phyloP scores from a whole-genome alignment of 1,284 basidiomycete genomes.

The Ceratobasidium sp. region DNA sequence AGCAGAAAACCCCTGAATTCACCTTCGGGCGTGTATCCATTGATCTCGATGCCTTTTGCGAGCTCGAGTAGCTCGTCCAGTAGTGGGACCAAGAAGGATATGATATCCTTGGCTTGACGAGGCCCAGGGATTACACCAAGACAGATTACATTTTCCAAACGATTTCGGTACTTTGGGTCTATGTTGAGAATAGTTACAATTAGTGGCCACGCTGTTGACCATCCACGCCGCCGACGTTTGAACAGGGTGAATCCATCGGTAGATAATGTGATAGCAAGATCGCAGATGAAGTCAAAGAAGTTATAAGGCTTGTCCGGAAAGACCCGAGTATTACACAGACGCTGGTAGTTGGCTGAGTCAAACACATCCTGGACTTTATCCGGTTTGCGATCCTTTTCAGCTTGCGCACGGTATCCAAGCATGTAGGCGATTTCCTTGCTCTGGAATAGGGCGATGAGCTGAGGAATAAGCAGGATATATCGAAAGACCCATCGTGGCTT shows the following conservation, averaged over 20 bases:
- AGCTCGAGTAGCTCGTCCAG: constrained; percentile 37
- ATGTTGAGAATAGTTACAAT: constrained; percentile 46
- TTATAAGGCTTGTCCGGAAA: constrained; percentile 25
- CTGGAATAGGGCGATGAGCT: constrained; percentile 57
- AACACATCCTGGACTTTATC: constrained; percentile 37
- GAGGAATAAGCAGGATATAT: constrained; percentile 58
- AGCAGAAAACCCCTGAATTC: too few relatives aligned
- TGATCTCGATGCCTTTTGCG: constrained; percentile 26
- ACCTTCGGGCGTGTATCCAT: too few relatives aligned
- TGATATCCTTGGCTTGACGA: constrained; percentile 33
- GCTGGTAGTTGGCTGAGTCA: constrained; percentile 31
- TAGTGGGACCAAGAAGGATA: constrained; percentile 46
- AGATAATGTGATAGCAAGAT: constrained; percentile 42
- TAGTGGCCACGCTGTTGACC: constrained; percentile 41
- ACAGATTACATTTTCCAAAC: constrained; percentile 39
- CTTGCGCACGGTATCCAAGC: constrained; percentile 51
- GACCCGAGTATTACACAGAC: constrained; percentile 21
- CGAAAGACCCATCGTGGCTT: constrained; percentile 53
- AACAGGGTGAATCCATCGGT: constrained; percentile 45
- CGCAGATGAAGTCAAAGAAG: constrained; percentile 19
- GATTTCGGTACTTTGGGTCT: constrained; percentile 30
- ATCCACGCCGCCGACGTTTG: constrained; percentile 14
- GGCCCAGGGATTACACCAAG: constrained; percentile 46
- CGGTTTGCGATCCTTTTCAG: constrained; percentile 18
- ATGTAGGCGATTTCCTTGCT: constrained; percentile 51